A percentile compares a stretch with the other conserved stretches of the same genome.
Evolutionary conservation across 2,329 filamentous ascomycete genomes (phyloP).

Genomic region (Pseudovirgaria hyperparasitica): DNA sequence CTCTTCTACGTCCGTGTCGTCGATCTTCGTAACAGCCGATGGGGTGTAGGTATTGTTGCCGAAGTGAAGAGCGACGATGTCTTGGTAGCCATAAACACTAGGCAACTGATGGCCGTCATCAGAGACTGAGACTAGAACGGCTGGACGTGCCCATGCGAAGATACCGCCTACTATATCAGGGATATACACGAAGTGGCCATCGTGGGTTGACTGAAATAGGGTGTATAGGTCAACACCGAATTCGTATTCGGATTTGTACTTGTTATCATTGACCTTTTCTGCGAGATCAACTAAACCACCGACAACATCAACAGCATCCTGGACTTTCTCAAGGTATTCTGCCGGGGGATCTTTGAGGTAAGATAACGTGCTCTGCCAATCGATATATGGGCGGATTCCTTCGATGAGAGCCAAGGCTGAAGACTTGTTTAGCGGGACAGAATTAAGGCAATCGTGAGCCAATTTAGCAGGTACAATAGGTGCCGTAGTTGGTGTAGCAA

Average conservation of each 20-base stretch:
- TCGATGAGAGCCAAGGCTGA: constrained; percentile 28
- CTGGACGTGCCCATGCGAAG: constrained; percentile 37
- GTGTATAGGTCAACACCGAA: constrained; percentile 35
- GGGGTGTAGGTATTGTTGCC: constrained; percentile 29
- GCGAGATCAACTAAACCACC: constrained; percentile 26
- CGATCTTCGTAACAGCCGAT: constrained; percentile 41
- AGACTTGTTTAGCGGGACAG: constrained; percentile 31
- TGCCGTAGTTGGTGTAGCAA: constrained; percentile 11
- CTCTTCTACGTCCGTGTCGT: constrained; percentile 40
- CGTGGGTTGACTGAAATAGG: constrained; percentile 43
- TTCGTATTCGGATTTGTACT: constrained; percentile 29
- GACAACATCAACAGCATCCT: constrained; percentile 29
- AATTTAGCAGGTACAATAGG: constrained; percentile 30
- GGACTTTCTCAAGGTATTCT: constrained; percentile 34
- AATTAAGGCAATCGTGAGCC: constrained; percentile 34
- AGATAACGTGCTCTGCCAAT: constrained; percentile 33
- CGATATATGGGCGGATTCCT: constrained; percentile 31
- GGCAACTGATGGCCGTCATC: constrained; percentile 43
- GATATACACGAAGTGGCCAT: constrained; percentile 49
- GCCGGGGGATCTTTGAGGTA: constrained; percentile 32
- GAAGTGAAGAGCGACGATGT: constrained; percentile 30
- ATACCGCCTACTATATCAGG: constrained; percentile 40
- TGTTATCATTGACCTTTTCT: constrained; percentile 20
- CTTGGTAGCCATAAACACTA: constrained; percentile 41
- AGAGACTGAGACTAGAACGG: constrained; percentile 47